Percentiles rank a stretch among this genome's conserved stretches.
Evolutionary conservation across 208 protist species (phyloP).

Genomic region (Leishmania major): DNA sequence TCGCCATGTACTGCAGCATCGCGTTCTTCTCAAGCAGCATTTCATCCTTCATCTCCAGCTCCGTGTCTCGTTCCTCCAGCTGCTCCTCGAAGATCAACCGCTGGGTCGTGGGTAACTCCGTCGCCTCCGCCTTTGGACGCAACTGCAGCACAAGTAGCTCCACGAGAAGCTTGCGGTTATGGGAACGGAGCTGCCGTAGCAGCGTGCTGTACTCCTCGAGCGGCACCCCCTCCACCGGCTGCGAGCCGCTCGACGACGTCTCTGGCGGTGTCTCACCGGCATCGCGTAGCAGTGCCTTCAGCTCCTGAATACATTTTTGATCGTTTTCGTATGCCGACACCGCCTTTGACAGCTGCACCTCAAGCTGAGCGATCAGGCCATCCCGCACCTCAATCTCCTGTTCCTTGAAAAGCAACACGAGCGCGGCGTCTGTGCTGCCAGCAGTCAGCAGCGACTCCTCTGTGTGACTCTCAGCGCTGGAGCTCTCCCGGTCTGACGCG

Average conservation of each 20-base stretch:
- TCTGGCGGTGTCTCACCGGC: constrained; percentile 35
- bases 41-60: constrained; percentile 80
- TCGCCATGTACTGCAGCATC: constrained; percentile 78
- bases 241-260: constrained; percentile 13
- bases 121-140: background rate
- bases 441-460: constrained; percentile 26
- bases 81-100: constrained; percentile 35
- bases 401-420: constrained; percentile 60
- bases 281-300: constrained; percentile 41
- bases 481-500: constrained; percentile 10
- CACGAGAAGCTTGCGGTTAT: constrained; percentile 49
- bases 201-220: constrained; percentile 74
- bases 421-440: constrained; percentile 33
- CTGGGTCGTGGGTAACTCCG: constrained; percentile 5
- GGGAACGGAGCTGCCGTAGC: constrained; percentile 58
- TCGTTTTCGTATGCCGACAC: constrained; percentile 44
- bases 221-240: constrained; percentile 60
- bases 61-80: constrained; percentile 68
- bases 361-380: constrained; percentile 61
- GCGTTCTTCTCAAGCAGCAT: constrained; percentile 77
- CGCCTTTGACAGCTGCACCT: constrained; percentile 52
- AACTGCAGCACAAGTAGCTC: constrained; percentile 40
- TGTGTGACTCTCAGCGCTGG: constrained; percentile 8
- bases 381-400: constrained; percentile 68
- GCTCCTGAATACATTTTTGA: constrained; percentile 40